These are phyloP conservation scores for Nannizzia gypsea DNA, from an alignment of 2,329 filamentous ascomycete genomes.

Conservation along the genomic window DNA sequence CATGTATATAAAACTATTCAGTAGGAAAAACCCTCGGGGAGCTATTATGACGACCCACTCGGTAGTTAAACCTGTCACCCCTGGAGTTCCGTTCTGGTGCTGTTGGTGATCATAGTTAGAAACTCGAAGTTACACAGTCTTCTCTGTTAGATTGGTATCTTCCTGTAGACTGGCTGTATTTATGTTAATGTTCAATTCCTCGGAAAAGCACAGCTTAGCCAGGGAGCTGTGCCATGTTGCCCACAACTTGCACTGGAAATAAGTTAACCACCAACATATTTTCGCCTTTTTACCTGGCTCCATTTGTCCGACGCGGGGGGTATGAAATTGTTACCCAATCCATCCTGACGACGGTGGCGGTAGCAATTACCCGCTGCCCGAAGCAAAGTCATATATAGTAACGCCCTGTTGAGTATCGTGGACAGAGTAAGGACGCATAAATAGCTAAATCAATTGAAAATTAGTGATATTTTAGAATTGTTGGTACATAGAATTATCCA, in stretches of 20 bases:
- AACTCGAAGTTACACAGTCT: neutral
- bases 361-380: neutral
- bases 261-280: too few species aligned
- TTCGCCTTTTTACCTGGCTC: neutral
- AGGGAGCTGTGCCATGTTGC: too few species aligned
- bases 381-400: neutral
- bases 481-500: neutral
- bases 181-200: neutral
- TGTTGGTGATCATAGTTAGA: neutral
- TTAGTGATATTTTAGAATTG: neutral
- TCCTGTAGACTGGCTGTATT: neutral
- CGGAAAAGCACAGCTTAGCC: neutral
- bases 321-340: neutral
- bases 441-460: neutral
- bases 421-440: neutral
- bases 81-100: neutral
- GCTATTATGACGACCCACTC: neutral
- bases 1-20: too few species aligned
- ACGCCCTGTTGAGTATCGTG: neutral
- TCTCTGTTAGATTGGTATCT: neutral
- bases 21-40: too few species aligned
- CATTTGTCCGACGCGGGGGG: neutral
- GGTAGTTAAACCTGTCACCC: neutral
- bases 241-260: too few species aligned
- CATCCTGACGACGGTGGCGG: neutral